Percentiles rank a stretch among this genome's conserved stretches.
Evolutionary conservation across 441 rosid species (phyloP).

Genomic region (Syzygium malaccense): DNA sequence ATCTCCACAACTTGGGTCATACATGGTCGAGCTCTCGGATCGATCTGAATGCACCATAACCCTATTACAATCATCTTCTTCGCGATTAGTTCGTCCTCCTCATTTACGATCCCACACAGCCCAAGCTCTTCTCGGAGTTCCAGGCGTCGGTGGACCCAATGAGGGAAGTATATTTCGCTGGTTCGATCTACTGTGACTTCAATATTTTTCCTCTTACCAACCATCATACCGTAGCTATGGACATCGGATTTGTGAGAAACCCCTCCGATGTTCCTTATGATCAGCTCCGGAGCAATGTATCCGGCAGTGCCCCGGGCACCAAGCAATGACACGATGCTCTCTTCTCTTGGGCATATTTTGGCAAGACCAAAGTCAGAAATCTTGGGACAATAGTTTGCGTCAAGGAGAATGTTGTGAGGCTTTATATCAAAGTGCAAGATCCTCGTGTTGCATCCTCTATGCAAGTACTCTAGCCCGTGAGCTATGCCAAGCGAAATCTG

Average conservation of each 20-base stretch:
- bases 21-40: background rate
- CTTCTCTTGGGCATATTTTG: background rate
- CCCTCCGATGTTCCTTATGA: background rate
- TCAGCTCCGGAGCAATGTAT: background rate
- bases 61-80: background rate
- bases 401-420: too few relatives aligned
- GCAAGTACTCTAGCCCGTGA: too few relatives aligned
- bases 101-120: background rate
- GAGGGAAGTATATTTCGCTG: background rate
- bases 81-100: background rate
- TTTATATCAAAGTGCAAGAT: too few relatives aligned
- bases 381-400: background rate
- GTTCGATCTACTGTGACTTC: too few relatives aligned
- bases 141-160: background rate
- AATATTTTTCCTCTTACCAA: background rate
- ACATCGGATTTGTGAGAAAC: background rate
- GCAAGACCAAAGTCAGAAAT: background rate
- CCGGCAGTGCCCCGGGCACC: background rate
- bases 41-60: background rate
- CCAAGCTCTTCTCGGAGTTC: background rate
- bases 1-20: background rate
- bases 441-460: too few relatives aligned
- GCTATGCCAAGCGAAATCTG: too few relatives aligned
- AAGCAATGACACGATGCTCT: too few relatives aligned
- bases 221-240: background rate